These are phyloP conservation scores for Blepharisma stoltei DNA, from an alignment of 73 alveolate genomes.

Conservation along the genomic window DNA sequence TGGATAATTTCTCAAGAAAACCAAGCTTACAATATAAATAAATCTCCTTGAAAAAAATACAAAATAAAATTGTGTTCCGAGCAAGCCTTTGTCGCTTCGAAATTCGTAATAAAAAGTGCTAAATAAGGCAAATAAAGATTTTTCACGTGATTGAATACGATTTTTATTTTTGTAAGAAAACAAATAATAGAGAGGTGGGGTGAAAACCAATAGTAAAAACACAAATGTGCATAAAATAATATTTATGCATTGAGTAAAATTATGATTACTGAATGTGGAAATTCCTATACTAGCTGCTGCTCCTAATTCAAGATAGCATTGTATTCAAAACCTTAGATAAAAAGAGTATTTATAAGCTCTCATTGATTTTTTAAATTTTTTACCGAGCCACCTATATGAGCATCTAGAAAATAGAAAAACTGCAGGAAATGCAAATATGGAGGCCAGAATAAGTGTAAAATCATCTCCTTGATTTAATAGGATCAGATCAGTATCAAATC, in stretches of 20 bases:
- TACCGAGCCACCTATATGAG: no score
- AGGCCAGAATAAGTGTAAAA: no score
- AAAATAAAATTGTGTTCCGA: neutral
- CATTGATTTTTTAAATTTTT: neutral
- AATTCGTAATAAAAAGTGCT: neutral
- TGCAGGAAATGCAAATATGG: no score
- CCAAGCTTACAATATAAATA: neutral
- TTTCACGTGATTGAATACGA: neutral
- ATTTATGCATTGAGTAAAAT: neutral
- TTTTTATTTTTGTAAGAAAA: neutral
- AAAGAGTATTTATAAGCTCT: neutral
- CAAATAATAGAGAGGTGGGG: neutral
- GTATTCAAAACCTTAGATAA: neutral
- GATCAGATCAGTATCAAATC: no score
- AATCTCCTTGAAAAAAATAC: conserved; percentile 3
- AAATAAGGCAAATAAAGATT: neutral
- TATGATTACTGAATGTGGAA: neutral
- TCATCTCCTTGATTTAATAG: no score
- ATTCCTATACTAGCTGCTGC: conserved; percentile 4
- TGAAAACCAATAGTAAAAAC: neutral
- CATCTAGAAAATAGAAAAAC: no score
- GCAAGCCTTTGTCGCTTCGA: neutral
- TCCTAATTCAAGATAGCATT: neutral
- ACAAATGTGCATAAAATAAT: neutral
- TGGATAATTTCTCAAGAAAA: neutral